phyloP scores from a whole-genome alignment of 2,329 filamentous ascomycete genomes.

The Dissoconium aciculare region DNA sequence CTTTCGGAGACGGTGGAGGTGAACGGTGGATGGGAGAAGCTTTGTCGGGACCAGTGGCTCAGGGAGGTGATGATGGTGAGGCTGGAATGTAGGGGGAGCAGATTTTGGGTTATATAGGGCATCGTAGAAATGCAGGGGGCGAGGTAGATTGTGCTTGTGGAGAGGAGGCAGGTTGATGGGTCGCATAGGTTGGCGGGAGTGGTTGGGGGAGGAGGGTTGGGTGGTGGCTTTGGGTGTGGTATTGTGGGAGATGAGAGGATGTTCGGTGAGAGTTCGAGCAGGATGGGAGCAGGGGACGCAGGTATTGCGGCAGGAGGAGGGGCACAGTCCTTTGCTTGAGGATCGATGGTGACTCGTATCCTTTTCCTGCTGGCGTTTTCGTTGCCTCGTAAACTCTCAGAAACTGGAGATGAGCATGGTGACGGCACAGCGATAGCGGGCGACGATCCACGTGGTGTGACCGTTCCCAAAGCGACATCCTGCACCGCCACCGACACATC shows the following conservation, averaged over 20 bases:
- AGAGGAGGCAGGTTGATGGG: conserved; percentile 12
- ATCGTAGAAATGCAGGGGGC: conserved; percentile 18
- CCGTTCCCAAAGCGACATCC: no score
- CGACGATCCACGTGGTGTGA: no score
- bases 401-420: no score
- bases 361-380: not conserved
- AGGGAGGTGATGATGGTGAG: conserved; percentile 7
- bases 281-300: not conserved
- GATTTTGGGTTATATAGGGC: conserved; percentile 18
- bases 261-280: not conserved
- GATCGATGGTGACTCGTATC: not conserved
- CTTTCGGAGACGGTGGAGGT: conserved; percentile 19
- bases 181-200: not conserved
- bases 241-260: no score
- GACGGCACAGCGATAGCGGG: no score
- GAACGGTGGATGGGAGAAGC: conserved; percentile 11
- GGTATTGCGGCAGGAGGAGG: not conserved
- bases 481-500: no score
- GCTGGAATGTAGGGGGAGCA: conserved; percentile 14
- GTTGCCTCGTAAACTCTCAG: no score
- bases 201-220: conserved; percentile 1
- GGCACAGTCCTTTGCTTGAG: no score
- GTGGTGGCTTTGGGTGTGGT: not conserved
- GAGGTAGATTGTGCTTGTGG: conserved; percentile 14
- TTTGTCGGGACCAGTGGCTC: conserved; percentile 20